Percentiles rank a stretch among this genome's conserved stretches.
Conservation (phyloP, 2,329 filamentous ascomycete genomes). For the Xylariaceae sp. region DNA sequence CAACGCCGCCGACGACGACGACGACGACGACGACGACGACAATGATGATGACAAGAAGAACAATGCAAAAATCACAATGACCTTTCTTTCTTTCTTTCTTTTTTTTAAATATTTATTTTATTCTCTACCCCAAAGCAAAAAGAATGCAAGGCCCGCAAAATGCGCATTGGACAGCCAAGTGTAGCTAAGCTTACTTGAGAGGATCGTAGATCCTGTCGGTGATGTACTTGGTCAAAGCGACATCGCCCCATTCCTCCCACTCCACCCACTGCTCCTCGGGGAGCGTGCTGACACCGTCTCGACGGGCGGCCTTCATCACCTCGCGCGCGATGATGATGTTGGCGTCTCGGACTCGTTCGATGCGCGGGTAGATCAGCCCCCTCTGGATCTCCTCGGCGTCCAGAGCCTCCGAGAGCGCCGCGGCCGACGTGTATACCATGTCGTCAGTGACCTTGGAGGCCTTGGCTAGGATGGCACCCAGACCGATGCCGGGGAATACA, state of each 20-base stretch:
- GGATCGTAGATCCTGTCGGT: constrained; percentile 57
- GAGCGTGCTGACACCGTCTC: constrained; percentile 68
- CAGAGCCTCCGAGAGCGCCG: constrained; percentile 70
- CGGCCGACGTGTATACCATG: constrained; percentile 95
- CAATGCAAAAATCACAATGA: constrained; percentile 17
- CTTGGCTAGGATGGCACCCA: constrained; percentile 89
- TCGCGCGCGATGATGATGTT: constrained; percentile 80
- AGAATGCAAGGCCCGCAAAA: constrained; percentile 14
- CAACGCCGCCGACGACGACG: constrained; percentile 27
- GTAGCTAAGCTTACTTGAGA: constrained; percentile 25
- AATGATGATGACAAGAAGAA: constrained; percentile 27
- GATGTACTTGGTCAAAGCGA: constrained; percentile 55
- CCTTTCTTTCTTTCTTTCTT: no score
- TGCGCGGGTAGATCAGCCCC: constrained; percentile 84
- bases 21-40: constrained; percentile 13
- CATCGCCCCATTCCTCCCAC: constrained; percentile 67
- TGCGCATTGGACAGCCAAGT: constrained; percentile 9
- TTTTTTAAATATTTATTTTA: not conserved
- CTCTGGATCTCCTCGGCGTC: constrained; percentile 74
- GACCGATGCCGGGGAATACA: constrained; percentile 92
- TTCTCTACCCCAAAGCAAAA: constrained; percentile 14
- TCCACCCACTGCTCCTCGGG: constrained; percentile 64
- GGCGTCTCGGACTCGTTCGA: constrained; percentile 87
- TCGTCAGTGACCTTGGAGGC: constrained; percentile 79
- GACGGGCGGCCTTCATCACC: constrained; percentile 87